phyloP scores from a whole-genome alignment of 2,329 filamentous ascomycete species.

The Colletotrichum scovillei region DNA sequence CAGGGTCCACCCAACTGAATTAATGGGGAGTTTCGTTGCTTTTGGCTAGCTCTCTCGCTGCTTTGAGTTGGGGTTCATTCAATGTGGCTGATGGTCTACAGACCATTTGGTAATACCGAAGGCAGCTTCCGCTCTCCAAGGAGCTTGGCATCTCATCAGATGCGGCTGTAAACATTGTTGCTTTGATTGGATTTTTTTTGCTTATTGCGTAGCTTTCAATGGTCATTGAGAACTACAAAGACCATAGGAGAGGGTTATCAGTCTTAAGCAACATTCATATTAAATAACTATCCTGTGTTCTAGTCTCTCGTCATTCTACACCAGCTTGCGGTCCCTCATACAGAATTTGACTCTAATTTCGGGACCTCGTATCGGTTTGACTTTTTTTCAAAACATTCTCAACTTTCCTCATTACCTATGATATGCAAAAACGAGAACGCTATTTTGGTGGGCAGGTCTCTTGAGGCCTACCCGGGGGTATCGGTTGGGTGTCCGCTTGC shows the following conservation, averaged over 20 bases:
- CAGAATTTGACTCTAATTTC: too few relatives aligned
- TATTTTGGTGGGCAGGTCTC: neutral
- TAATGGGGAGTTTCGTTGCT: neutral
- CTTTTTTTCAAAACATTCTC: neutral
- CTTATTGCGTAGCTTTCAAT: too few relatives aligned
- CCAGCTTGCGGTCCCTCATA: too few relatives aligned
- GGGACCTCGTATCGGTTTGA: neutral
- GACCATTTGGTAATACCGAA: neutral
- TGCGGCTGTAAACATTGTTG: too few relatives aligned
- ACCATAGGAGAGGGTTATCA: too few relatives aligned
- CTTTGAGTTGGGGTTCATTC: neutral
- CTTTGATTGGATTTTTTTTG: too few relatives aligned
- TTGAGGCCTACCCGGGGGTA: neutral
- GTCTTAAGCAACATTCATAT: neutral
- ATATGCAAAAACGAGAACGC: neutral
- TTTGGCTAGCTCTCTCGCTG: slow-evolving; percentile 8
- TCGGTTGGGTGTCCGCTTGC: neutral
- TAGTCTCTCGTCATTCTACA: neutral
- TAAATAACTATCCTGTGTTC: neutral
- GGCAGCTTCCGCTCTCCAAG: neutral
- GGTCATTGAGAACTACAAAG: too few relatives aligned
- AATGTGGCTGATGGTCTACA: neutral
- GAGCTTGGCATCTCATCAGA: neutral
- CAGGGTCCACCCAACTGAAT: neutral
- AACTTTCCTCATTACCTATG: neutral